phyloP scores from a whole-genome alignment of 2,329 filamentous ascomycete genomes.

The Penicillium freii region DNA sequence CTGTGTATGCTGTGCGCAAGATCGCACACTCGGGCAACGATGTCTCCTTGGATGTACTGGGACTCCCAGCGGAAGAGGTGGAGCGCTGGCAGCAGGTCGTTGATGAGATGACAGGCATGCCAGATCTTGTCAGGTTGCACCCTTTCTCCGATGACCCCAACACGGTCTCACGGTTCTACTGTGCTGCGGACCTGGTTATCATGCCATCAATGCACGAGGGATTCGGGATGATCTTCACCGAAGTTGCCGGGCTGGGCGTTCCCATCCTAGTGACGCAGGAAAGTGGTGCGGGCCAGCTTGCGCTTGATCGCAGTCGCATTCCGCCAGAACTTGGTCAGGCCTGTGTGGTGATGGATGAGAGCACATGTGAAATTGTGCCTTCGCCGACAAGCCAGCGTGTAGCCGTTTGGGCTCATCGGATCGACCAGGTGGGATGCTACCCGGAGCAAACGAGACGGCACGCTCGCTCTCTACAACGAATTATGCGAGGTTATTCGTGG shows the following conservation, averaged over 20 bases:
- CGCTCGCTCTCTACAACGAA: not conserved
- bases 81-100: not conserved
- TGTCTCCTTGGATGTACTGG: not conserved
- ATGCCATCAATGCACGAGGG: constrained; percentile 5
- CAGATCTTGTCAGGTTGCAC: not conserved
- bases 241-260: not conserved
- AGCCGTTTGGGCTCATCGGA: constrained; percentile 1
- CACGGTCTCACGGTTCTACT: not conserved
- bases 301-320: constrained; percentile 2
- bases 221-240: constrained; percentile 1
- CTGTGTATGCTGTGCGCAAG: not conserved
- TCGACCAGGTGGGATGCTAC: constrained; percentile 1
- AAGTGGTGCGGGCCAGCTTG: not conserved
- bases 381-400: not conserved
- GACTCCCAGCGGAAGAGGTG: not conserved
- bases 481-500: constrained; percentile 2
- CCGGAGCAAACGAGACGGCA: constrained; percentile 1
- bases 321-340: not conserved
- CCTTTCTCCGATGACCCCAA: not conserved
- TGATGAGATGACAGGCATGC: not conserved
- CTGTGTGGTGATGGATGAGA: not conserved
- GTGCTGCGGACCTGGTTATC: not conserved
- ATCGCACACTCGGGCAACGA: not conserved
- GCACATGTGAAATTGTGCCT: not conserved
- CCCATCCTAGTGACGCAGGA: not conserved